phyloP scores from a whole-genome alignment of 1,284 basidiomycete genomes.

The Cutaneotrichosporon sp. region DNA sequence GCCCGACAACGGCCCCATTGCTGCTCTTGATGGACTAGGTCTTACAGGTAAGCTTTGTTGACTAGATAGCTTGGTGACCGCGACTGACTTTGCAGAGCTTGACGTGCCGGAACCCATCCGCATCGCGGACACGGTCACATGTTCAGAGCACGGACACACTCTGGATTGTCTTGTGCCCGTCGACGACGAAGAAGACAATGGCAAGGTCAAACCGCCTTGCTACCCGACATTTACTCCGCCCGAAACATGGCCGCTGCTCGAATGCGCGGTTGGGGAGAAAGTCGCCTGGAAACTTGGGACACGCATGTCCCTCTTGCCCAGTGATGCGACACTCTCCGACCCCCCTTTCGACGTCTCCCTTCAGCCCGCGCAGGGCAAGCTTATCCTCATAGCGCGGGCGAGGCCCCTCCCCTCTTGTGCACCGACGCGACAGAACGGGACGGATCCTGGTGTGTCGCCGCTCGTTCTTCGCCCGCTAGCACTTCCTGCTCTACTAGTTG shows the following conservation, averaged over 20 bases:
- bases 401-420: conserved; percentile 8
- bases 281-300: conserved; percentile 18
- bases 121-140: conserved; percentile 10
- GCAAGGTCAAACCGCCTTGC: background rate
- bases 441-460: conserved; percentile 1
- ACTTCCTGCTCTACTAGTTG: conserved; percentile 28
- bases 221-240: conserved; percentile 8
- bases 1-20: background rate
- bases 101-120: conserved; percentile 8
- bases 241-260: conserved; percentile 8
- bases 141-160: conserved; percentile 11
- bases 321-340: conserved; percentile 1
- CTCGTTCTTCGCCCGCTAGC: conserved; percentile 20
- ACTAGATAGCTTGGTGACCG: no score
- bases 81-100: conserved; percentile 10
- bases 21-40: background rate
- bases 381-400: conserved; percentile 6
- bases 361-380: conserved; percentile 7
- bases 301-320: conserved; percentile 12
- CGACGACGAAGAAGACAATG: background rate
- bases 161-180: conserved; percentile 8
- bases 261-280: conserved; percentile 20
- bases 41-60: no score
- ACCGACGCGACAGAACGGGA: conserved; percentile 2
- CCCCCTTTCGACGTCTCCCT: conserved; percentile 15